phyloP scores from a whole-genome alignment of 352 stramenopile species.

The Pythium dissimile region DNA sequence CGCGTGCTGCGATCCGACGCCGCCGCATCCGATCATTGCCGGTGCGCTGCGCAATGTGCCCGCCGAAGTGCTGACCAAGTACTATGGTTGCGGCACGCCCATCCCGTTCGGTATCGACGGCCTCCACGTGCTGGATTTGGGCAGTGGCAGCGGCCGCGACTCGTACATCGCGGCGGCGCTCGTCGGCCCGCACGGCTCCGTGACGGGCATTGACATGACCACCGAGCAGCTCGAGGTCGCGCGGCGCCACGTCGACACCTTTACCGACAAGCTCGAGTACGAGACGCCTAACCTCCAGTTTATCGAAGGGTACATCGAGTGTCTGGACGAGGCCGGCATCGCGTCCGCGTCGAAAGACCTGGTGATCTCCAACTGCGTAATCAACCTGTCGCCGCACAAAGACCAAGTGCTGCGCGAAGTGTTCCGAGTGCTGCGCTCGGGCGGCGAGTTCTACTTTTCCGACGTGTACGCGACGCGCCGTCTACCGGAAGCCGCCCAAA shows the following conservation, averaged over 20 bases:
- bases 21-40: constrained; percentile 30
- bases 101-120: constrained; percentile 53
- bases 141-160: constrained; percentile 85
- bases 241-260: constrained; percentile 52
- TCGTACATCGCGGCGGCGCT: constrained; percentile 81
- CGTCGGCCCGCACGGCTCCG: constrained; percentile 69
- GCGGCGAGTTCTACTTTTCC: constrained; percentile 91
- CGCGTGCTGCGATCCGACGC: constrained; percentile 51
- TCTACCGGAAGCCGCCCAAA: constrained; percentile 56
- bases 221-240: constrained; percentile 81
- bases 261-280: constrained; percentile 79
- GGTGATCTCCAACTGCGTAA: constrained; percentile 91
- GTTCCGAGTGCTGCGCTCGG: constrained; percentile 72
- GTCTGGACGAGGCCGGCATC: constrained; percentile 73
- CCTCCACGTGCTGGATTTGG: constrained; percentile 77
- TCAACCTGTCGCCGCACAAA: constrained; percentile 91
- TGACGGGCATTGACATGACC: constrained; percentile 91
- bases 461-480: constrained; percentile 87
- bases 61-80: constrained; percentile 54
- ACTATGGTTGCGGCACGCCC: constrained; percentile 79
- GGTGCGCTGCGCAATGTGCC: constrained; percentile 60
- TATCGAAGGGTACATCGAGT: constrained; percentile 85
- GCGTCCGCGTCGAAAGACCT: constrained; percentile 80
- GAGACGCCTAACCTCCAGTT: constrained; percentile 81
- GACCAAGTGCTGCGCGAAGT: constrained; percentile 83